phyloP scores from a whole-genome alignment of 2,329 filamentous ascomycete genomes.

The Grosmannia clavigera region DNA sequence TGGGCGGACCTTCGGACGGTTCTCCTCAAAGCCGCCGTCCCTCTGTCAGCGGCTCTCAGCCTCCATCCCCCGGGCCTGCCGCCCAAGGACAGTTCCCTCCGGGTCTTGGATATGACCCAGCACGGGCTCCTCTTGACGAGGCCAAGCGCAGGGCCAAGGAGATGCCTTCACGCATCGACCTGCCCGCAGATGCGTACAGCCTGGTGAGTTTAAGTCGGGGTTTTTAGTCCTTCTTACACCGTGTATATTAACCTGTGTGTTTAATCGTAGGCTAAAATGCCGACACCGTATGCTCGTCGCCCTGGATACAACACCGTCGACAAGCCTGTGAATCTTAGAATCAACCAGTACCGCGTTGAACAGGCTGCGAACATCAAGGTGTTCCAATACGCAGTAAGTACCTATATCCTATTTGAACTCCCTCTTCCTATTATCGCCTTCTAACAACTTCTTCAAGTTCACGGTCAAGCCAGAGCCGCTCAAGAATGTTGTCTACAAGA shows the following conservation, averaged over 20 bases:
- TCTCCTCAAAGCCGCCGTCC: constrained; percentile 1
- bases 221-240: no score
- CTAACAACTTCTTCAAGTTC: constrained; percentile 36
- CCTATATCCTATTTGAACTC: neutral
- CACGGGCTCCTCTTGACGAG: constrained; percentile 15
- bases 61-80: neutral
- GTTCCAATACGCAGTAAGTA: constrained; percentile 74
- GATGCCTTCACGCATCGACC: constrained; percentile 36
- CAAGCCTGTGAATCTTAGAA: constrained; percentile 42
- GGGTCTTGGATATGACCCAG: constrained; percentile 32
- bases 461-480: constrained; percentile 47
- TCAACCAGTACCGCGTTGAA: constrained; percentile 23
- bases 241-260: neutral
- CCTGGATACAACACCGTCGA: constrained; percentile 47
- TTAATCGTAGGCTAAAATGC: constrained; percentile 12
- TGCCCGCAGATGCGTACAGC: constrained; percentile 45
- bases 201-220: constrained; percentile 18
- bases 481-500: constrained; percentile 55
- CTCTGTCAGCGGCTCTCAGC: neutral
- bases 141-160: constrained; percentile 13
- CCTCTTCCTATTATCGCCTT: neutral
- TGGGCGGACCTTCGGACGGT: neutral
- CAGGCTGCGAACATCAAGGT: constrained; percentile 29
- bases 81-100: constrained; percentile 8
- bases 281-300: constrained; percentile 29